These are phyloP conservation scores for Curvularia verruculosa DNA, from an alignment of 2,329 filamentous ascomycete species.

Conservation along the genomic window DNA sequence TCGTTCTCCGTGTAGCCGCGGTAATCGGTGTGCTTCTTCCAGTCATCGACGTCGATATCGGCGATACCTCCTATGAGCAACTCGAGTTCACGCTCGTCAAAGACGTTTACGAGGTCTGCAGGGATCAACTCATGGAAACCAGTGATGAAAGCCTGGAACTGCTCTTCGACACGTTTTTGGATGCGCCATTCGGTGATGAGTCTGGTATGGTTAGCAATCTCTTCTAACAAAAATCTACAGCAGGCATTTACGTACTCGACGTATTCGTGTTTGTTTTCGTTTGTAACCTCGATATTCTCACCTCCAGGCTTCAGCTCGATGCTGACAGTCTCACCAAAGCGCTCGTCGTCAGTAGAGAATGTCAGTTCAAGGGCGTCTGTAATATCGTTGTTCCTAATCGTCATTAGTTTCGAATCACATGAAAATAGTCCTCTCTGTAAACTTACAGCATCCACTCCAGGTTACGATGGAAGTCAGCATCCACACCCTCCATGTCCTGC, in stretches of 20 bases:
- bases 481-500: conserved; percentile 98
- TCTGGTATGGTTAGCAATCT: conserved; percentile 48
- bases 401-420: conserved; percentile 9
- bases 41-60: conserved; percentile 99
- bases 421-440: not conserved
- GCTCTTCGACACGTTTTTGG: conserved; percentile 95
- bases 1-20: conserved; percentile 97
- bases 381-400: conserved; percentile 82
- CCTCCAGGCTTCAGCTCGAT: conserved; percentile 93
- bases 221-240: not conserved
- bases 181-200: conserved; percentile 99
- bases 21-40: conserved; percentile 99
- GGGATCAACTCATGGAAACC: conserved; percentile 98
- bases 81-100: conserved; percentile 96
- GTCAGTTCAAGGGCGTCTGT: conserved; percentile 93
- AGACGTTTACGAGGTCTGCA: conserved; percentile 94
- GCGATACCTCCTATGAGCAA: conserved; percentile 97
- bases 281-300: conserved; percentile 91
- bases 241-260: conserved; percentile 70
- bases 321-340: conserved; percentile 91
- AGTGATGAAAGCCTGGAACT: conserved; percentile 96
- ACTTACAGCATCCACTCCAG: conserved; percentile 88
- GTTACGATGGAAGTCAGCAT: conserved; percentile 96
- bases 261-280: conserved; percentile 99
- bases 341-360: conserved; percentile 95